A percentile compares a stretch with the other conserved stretches of the same genome.
Conservation (phyloP, 176 grass and related monocot genomes). For the Musa acuminata region DNA sequence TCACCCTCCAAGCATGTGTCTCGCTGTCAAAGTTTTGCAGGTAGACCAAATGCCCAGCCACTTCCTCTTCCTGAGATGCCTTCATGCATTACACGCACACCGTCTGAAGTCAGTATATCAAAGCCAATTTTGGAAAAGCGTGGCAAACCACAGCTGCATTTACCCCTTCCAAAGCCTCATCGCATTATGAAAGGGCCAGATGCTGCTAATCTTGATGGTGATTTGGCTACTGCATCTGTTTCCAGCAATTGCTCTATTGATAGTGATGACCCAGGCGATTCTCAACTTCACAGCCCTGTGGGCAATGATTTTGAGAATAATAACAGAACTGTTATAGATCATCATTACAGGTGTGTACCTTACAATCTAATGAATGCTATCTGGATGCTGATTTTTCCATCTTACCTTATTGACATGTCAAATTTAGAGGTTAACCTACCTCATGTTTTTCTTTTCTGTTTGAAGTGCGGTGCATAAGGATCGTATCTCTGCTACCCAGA, state of each 20-base stretch:
- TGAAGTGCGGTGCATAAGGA: conserved; percentile 56
- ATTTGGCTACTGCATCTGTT: conserved; percentile 56
- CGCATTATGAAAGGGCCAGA: conserved; percentile 43
- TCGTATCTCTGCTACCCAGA: conserved; percentile 32
- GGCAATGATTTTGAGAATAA: conserved; percentile 61
- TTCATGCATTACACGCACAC: conserved; percentile 39
- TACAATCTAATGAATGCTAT: conserved; percentile 14
- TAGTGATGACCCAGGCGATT: conserved; percentile 72
- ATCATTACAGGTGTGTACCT: conserved; percentile 28
- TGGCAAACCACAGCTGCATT: conserved; percentile 59
- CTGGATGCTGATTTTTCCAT: not conserved
- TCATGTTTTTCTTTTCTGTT: conserved; percentile 35
- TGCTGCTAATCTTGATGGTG: conserved; percentile 41
- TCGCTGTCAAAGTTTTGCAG: conserved; percentile 92
- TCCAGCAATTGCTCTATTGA: conserved; percentile 89
- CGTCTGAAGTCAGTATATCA: conserved; percentile 64
- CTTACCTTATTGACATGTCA: conserved; percentile 7
- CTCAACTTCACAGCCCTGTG: conserved; percentile 57
- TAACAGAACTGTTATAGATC: conserved; percentile 33
- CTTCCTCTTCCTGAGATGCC: conserved; percentile 65
- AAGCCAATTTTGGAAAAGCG: conserved; percentile 77
- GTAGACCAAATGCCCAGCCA: conserved; percentile 52
- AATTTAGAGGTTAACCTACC: conserved; percentile 3
- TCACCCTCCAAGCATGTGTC: conserved; percentile 83
- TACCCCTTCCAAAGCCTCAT: conserved; percentile 64